Evolutionary conservation across 2,329 filamentous ascomycete species (phyloP).

Genomic region (Rhytidhysteron rufulum): DNA sequence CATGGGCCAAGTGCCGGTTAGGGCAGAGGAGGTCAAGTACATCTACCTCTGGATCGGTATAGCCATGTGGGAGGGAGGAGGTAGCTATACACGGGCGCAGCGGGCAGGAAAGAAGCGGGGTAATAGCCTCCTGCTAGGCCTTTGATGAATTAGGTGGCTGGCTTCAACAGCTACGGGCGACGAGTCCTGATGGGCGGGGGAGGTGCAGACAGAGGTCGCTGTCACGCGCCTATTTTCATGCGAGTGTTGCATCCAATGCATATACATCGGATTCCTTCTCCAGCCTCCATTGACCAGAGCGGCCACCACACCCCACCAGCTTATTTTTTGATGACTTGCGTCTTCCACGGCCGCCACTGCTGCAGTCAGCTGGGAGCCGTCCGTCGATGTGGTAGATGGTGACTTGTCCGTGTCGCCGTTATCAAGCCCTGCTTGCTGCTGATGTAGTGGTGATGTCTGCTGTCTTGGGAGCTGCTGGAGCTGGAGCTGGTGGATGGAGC

Average conservation of each 20-base stretch:
- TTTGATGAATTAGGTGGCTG: conserved; percentile 34
- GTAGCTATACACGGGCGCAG: conserved; percentile 24
- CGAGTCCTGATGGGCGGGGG: conserved; percentile 25
- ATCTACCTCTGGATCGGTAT: conserved; percentile 18
- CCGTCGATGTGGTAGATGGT: too few species aligned
- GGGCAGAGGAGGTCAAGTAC: conserved; percentile 20
- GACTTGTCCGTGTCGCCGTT: too few species aligned
- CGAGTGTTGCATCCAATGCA: conserved; percentile 28
- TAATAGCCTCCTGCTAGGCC: conserved; percentile 26
- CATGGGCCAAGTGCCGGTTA: conserved; percentile 29
- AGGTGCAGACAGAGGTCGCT: conserved; percentile 22
- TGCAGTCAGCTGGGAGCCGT: too few species aligned
- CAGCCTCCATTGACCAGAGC: conserved; percentile 5
- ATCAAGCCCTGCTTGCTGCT: neutral
- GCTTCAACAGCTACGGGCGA: conserved; percentile 17
- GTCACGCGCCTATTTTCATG: conserved; percentile 15
- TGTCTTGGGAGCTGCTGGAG: neutral
- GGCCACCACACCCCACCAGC: neutral
- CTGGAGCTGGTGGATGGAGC: neutral
- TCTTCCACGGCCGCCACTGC: too few species aligned
- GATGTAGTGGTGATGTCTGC: neutral
- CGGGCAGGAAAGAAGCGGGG: conserved; percentile 32
- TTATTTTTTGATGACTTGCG: conserved; percentile 1
- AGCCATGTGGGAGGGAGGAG: conserved; percentile 5
- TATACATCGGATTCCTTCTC: conserved; percentile 12